These are phyloP conservation scores for Debaryomyces tyrocola DNA, from an alignment of 805 yeast genomes.

Conservation along the genomic window DNA sequence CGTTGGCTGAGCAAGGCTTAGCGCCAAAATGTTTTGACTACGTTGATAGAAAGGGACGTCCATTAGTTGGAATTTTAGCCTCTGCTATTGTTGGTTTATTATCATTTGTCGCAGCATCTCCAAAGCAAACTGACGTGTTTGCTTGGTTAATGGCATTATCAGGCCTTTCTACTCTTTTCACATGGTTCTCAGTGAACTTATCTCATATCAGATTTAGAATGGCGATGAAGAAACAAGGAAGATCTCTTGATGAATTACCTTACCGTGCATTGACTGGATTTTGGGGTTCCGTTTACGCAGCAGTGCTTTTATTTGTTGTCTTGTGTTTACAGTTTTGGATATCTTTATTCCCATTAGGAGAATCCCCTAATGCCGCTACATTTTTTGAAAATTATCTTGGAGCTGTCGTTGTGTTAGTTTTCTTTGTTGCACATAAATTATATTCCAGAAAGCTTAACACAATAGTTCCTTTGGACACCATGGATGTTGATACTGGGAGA, in stretches of 20 bases:
- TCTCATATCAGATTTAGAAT: slow-evolving; percentile 34
- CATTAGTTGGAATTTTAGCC: slow-evolving; percentile 35
- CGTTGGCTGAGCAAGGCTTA: slow-evolving; percentile 40
- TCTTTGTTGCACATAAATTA: slow-evolving; percentile 53
- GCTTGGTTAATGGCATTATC: slow-evolving; percentile 34
- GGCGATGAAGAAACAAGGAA: slow-evolving; percentile 36
- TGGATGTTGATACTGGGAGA: slow-evolving; percentile 64
- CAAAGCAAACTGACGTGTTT: slow-evolving; percentile 35
- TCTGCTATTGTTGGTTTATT: slow-evolving; percentile 36
- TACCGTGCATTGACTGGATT: slow-evolving; percentile 52
- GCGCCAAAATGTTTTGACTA: slow-evolving; percentile 36
- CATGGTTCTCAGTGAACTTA: slow-evolving; percentile 35
- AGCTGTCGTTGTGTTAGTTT: slow-evolving; percentile 41
- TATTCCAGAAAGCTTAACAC: slow-evolving; percentile 38
- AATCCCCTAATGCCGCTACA: slow-evolving; percentile 29
- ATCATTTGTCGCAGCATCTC: slow-evolving; percentile 42
- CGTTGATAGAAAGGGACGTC: slow-evolving; percentile 42
- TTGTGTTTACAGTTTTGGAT: slow-evolving; percentile 36
- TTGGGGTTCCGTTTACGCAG: slow-evolving; percentile 27
- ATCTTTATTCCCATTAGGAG: slow-evolving; percentile 30
- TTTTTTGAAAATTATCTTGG: slow-evolving; percentile 62
- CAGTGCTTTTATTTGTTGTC: slow-evolving; percentile 25
- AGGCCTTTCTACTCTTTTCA: slow-evolving; percentile 36
- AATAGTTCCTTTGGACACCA: slow-evolving; percentile 42
- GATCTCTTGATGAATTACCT: slow-evolving; percentile 49